Conservation (phyloP, 1,139 yeast genomes). For the Magnusiomyces tetraspermus region DNA sequence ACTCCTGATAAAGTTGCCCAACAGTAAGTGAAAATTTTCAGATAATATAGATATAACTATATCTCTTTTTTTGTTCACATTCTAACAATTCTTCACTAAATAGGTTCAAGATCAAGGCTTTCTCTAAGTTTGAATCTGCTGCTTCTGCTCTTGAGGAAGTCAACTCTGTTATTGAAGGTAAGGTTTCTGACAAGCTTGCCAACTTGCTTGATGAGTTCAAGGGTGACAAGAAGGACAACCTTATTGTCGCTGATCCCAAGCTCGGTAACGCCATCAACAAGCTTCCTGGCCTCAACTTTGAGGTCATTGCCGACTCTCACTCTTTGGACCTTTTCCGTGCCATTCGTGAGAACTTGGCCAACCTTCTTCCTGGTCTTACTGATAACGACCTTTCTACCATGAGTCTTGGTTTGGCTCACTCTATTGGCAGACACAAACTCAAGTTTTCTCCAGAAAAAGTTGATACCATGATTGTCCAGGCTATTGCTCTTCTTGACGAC, state of each 20-base stretch:
- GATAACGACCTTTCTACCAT: slow-evolving; percentile 80
- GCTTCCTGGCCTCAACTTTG: slow-evolving; percentile 70
- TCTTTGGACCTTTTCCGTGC: slow-evolving; percentile 92
- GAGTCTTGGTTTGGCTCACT: slow-evolving; percentile 90
- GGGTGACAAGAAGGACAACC: slow-evolving; percentile 80
- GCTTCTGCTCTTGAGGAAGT: slow-evolving; percentile 96
- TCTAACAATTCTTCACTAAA: slow-evolving; percentile 29
- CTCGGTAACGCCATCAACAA: slow-evolving; percentile 94
- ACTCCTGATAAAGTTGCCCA: slow-evolving; percentile 70
- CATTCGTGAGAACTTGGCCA: slow-evolving; percentile 87
- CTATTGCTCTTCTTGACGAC: slow-evolving; percentile 92
- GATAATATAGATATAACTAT: no score
- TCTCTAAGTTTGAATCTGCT: slow-evolving; percentile 89
- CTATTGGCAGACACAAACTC: slow-evolving; percentile 94
- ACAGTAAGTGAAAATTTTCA: no score
- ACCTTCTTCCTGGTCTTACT: slow-evolving; percentile 83
- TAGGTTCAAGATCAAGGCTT: slow-evolving; percentile 78
- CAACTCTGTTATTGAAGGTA: slow-evolving; percentile 84
- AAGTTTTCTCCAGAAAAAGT: slow-evolving; percentile 97
- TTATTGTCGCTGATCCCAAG: slow-evolving; percentile 90
- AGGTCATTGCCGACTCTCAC: slow-evolving; percentile 90
- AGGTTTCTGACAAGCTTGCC: slow-evolving; percentile 77
- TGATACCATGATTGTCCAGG: slow-evolving; percentile 97
- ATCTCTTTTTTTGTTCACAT: not conserved
- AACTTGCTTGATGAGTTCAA: slow-evolving; percentile 69